Base-by-base conservation (phyloP, 441 rosid genomes). In the Gossypium armourianum region DNA sequence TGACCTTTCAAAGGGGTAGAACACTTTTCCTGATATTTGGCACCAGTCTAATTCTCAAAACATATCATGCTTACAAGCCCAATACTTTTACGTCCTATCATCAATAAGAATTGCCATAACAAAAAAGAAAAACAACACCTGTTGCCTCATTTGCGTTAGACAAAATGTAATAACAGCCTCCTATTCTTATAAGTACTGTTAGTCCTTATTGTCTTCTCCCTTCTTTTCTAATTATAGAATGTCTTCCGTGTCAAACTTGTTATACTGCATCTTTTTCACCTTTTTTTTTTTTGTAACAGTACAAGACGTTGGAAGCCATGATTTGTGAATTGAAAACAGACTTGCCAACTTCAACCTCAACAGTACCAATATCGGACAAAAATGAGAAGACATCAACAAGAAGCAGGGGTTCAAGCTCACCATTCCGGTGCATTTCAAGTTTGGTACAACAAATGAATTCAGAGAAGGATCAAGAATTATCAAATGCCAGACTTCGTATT, bases 381-480 rank as follows among this genome's bases (percentile, higher is more conserved):
- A 76, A 73, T 62, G 93, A 88, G 73, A 90, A 81, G 81, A 73
- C 77, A 80, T 77, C 87, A 26, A 57, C 67, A 32, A 86, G 88
- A 77, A 77, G 83, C 62, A 85, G 98, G 76, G 98, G 98, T 75
- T 91, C 98, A 69, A 87, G 89, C 75, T 94, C 97, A 24, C 98
- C 97, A n/a, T 91, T 94, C 81, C 84, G 96, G 81, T 94, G 98
- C 84, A 90, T 94, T 78, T 78, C 93, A 70, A 86, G 85, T 78
- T 74, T 94, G 80, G 90, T 90, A 74, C 98, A 90, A 79, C 96
- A 90, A 82, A 87, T 88, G 89, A 94, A 85, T 57, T 24, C 77
- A 67, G 97, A 94, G 81, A 91, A 86, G 79, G 96, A 88, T 78
- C 88, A 90, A 73, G 97, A 93, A 74, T 73, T 93, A 79, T 83